A percentile compares a stretch with the other conserved stretches of the same genome.
phyloP scores from a whole-genome alignment of 176 grass and related monocot genomes.

The Microstegium vimineum region DNA sequence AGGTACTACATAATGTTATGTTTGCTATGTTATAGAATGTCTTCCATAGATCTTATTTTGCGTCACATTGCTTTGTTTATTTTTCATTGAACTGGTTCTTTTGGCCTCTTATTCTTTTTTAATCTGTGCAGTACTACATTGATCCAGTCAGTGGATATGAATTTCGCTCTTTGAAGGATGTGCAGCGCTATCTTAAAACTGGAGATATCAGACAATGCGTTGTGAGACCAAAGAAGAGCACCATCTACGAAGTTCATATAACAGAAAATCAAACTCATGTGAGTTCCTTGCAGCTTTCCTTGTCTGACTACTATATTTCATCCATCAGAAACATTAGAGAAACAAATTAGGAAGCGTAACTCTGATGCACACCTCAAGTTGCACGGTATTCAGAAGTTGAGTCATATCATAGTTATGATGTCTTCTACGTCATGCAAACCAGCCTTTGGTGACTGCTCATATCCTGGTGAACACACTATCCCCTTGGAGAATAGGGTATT shows the following conservation, averaged over 20 bases:
- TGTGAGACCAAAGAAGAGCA: conserved; percentile 51
- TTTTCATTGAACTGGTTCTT: not conserved
- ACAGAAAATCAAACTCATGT: conserved; percentile 44
- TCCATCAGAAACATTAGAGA: conserved; percentile 5
- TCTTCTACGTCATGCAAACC: conserved; percentile 12
- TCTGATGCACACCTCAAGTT: not conserved
- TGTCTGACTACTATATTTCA: not conserved
- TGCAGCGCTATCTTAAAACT: conserved; percentile 48
- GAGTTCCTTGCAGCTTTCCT: conserved; percentile 31
- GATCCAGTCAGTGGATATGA: conserved; percentile 75
- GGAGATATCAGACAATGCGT: conserved; percentile 49
- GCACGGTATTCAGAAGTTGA: not conserved
- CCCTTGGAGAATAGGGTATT: conserved; percentile 2
- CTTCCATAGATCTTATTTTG: not conserved
- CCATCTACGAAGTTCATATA: not conserved
- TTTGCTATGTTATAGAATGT: conserved; percentile 16
- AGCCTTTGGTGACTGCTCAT: not conserved
- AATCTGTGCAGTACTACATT: conserved; percentile 60
- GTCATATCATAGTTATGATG: not conserved
- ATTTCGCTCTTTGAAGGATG: conserved; percentile 72
- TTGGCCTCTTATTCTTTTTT: conserved; percentile 20
- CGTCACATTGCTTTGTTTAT: conserved; percentile 24
- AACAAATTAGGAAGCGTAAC: conserved; percentile 14
- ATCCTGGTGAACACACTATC: not conserved
- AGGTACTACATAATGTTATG: not conserved